Evolutionary conservation across 2,329 filamentous ascomycete genomes (phyloP).

Genomic region (Aspergillus sergii): DNA sequence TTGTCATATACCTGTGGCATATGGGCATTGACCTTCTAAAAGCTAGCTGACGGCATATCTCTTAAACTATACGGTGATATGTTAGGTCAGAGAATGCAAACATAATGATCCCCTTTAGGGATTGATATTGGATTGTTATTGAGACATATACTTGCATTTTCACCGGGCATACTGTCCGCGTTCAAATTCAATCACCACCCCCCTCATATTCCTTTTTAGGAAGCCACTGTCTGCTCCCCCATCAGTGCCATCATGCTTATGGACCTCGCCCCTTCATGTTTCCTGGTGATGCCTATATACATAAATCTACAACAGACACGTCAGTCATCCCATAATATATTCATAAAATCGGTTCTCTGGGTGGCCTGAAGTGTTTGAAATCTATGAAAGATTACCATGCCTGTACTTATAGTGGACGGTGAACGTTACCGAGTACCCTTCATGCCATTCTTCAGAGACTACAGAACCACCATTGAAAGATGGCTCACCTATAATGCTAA

Average conservation of each 20-base stretch:
- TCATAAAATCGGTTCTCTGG: background rate
- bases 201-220: background rate
- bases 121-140: background rate
- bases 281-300: background rate
- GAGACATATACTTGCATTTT: background rate
- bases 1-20: too few species aligned
- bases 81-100: background rate
- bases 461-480: background rate
- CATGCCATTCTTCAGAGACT: conserved; percentile 11
- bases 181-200: background rate
- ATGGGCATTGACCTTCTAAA: too few species aligned
- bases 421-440: conserved; percentile 13
- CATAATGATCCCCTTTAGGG: background rate
- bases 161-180: background rate
- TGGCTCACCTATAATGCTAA: background rate
- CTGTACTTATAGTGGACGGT: conserved; percentile 16
- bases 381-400: conserved; percentile 12
- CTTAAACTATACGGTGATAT: too few species aligned
- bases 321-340: background rate
- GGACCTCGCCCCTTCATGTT: background rate
- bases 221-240: background rate
- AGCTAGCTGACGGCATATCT: too few species aligned
- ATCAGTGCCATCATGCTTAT: background rate
- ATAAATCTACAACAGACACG: background rate
- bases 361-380: background rate